Evolutionary conservation across 192 early-diverging fungal genomes (phyloP).

Genomic region (Kappamyces sp.): DNA sequence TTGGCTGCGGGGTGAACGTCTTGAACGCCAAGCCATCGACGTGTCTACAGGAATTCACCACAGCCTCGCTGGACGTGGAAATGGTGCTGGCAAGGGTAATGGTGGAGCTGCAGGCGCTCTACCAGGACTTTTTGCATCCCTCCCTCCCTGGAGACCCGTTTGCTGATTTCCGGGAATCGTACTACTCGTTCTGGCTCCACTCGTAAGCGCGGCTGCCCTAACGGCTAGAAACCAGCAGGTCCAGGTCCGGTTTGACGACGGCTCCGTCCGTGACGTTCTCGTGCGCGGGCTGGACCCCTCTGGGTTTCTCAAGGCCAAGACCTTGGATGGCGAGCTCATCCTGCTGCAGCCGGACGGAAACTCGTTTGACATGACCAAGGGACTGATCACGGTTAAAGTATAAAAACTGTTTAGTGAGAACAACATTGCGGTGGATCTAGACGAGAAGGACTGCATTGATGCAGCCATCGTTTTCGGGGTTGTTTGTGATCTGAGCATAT

Average conservation of each 20-base stretch:
- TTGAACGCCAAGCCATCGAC: conserved; percentile 79
- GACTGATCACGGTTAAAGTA: conserved; percentile 70
- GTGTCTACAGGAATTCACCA: conserved; percentile 78
- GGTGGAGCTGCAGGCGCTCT: conserved; percentile 69
- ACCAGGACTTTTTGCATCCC: conserved; percentile 60
- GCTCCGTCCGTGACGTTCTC: conserved; percentile 31
- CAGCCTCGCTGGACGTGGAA: conserved; percentile 60
- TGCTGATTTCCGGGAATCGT: conserved; percentile 65
- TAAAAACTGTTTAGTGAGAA: conserved; percentile 21
- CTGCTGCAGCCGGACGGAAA: conserved; percentile 95
- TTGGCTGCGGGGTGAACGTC: conserved; percentile 86
- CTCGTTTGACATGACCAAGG: conserved; percentile 95
- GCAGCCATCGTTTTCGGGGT: conserved; percentile 94
- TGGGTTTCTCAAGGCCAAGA: conserved; percentile 70
- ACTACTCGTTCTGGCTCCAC: conserved; percentile 89
- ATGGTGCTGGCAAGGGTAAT: conserved; percentile 59
- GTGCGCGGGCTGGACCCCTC: conserved; percentile 76
- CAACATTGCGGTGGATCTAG: conserved; percentile 33
- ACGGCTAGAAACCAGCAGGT: conserved; percentile 56
- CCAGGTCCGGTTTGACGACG: conserved; percentile 51
- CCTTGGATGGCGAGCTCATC: conserved; percentile 52
- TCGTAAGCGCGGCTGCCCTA: conserved; percentile 28
- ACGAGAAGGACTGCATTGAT: conserved; percentile 92
- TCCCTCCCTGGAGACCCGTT: conserved; percentile 43
- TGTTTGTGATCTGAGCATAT: conserved; percentile 82